A percentile compares a stretch with the other conserved stretches of the same genome.
phyloP scores from a whole-genome alignment of 1,284 basidiomycete species.

The Trametes pubescens region DNA sequence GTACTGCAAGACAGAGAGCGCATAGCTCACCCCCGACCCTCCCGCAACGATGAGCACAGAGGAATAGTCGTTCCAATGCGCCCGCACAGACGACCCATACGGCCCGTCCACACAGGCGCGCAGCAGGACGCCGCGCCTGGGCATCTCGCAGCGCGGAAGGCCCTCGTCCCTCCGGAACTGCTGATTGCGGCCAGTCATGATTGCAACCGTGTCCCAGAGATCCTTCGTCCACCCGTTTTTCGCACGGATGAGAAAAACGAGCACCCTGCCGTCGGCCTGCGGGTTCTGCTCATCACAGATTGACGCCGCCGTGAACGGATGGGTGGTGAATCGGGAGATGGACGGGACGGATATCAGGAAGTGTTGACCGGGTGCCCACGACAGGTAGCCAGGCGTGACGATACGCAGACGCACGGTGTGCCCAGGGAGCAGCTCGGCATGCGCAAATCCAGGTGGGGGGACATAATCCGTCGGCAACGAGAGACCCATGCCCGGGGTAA shows the following conservation, averaged over 20 bases:
- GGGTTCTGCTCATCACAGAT: slow-evolving; percentile 64
- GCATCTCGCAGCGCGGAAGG: slow-evolving; percentile 43
- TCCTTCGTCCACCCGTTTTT: slow-evolving; percentile 79
- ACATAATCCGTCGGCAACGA: slow-evolving; percentile 44
- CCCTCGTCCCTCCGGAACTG: slow-evolving; percentile 45
- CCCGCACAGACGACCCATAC: slow-evolving; percentile 77
- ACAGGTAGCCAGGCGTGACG: slow-evolving; percentile 63
- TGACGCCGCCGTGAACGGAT: slow-evolving; percentile 85
- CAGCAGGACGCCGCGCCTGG: slow-evolving; percentile 63
- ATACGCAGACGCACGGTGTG: slow-evolving; percentile 80
- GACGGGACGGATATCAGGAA: slow-evolving; percentile 79
- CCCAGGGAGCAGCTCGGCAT: slow-evolving; percentile 83
- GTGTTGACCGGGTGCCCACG: slow-evolving; percentile 85
- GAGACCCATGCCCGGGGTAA: slow-evolving; percentile 10
- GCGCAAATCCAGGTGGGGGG: slow-evolving; percentile 75
- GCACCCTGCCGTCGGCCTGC: slow-evolving; percentile 57
- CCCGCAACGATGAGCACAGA: slow-evolving; percentile 78
- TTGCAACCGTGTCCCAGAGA: slow-evolving; percentile 69
- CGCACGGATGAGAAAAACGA: slow-evolving; percentile 81
- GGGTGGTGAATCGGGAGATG: slow-evolving; percentile 72
- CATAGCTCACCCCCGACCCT: slow-evolving; percentile 85
- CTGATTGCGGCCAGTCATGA: slow-evolving; percentile 42
- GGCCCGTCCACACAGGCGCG: slow-evolving; percentile 80
- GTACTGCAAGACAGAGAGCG: slow-evolving; percentile 76
- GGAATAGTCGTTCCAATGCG: slow-evolving; percentile 71